phyloP scores from a whole-genome alignment of 352 stramenopile genomes.

The Phytophthora constricta region DNA sequence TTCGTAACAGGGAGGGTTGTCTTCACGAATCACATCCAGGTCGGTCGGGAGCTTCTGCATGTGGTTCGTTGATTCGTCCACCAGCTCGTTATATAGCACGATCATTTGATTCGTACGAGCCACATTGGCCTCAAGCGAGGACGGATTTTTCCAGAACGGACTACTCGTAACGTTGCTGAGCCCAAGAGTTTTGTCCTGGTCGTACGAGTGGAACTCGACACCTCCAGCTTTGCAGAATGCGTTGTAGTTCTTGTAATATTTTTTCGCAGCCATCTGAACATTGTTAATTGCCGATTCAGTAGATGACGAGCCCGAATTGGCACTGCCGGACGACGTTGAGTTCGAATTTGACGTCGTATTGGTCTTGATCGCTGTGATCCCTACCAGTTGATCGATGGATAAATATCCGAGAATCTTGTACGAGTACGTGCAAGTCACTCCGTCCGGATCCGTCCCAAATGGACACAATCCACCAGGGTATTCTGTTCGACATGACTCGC shows the following conservation, averaged over 20 bases:
- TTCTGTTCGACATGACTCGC: conserved; percentile 39
- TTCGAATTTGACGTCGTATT: conserved; percentile 17
- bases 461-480: conserved; percentile 60
- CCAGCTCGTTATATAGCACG: conserved; percentile 54
- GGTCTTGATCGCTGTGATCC: conserved; percentile 54
- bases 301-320: conserved; percentile 37
- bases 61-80: conserved; percentile 25
- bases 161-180: conserved; percentile 57
- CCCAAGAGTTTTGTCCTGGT: conserved; percentile 56
- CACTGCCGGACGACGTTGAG: conserved; percentile 36
- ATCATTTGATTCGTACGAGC: conserved; percentile 60
- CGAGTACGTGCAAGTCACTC: conserved; percentile 59
- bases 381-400: conserved; percentile 70
- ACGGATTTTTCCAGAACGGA: conserved; percentile 67
- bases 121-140: conserved; percentile 55
- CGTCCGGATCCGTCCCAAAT: conserved; percentile 56
- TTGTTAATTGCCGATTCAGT: conserved; percentile 18
- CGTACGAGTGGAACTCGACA: conserved; percentile 62
- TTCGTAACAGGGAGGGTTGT: conserved; percentile 68
- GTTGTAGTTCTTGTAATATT: conserved; percentile 51
- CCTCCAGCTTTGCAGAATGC: conserved; percentile 55
- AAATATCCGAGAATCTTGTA: conserved; percentile 70
- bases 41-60: conserved; percentile 59
- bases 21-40: conserved; percentile 41
- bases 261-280: conserved; percentile 23